These are phyloP conservation scores for Neurospora africana DNA, from an alignment of 495 filamentous ascomycete genomes.

Conservation along the genomic window DNA sequence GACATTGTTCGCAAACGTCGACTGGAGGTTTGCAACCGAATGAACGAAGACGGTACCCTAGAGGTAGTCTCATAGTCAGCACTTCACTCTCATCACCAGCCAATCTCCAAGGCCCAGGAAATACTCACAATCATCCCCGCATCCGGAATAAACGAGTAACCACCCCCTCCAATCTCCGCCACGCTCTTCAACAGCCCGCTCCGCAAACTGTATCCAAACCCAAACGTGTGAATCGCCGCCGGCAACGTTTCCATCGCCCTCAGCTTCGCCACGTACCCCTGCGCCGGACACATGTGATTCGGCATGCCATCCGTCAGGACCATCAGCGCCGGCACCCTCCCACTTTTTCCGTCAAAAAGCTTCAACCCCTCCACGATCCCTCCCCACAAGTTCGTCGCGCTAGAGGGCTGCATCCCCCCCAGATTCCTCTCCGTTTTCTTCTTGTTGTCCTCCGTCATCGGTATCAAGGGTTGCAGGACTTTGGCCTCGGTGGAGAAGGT, in stretches of 20 bases:
- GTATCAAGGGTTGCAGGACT: conserved; percentile 26
- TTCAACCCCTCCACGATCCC: conserved; percentile 27
- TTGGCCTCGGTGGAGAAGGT: conserved; percentile 23
- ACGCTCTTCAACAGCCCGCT: conserved; percentile 37
- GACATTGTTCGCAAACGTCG: conserved; percentile 30
- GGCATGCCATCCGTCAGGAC: conserved; percentile 38
- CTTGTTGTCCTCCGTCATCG: conserved; percentile 28
- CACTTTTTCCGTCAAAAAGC: conserved; percentile 17
- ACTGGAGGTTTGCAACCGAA: conserved; percentile 37
- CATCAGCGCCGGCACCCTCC: conserved; percentile 30
- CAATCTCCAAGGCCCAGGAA: background rate
- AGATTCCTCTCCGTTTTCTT: conserved; percentile 18
- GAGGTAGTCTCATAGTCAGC: background rate
- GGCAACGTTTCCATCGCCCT: conserved; percentile 22
- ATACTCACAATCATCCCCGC: conserved; percentile 35
- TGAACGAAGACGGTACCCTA: conserved; percentile 38
- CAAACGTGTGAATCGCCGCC: conserved; percentile 36
- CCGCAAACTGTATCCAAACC: conserved; percentile 31
- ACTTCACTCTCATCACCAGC: background rate
- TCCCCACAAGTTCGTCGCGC: conserved; percentile 33
- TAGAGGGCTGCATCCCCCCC: conserved; percentile 14
- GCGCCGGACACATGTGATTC: conserved; percentile 26
- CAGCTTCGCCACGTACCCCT: conserved; percentile 31
- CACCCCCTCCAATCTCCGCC: conserved; percentile 31
- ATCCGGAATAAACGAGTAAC: conserved; percentile 39